Evolutionary conservation across 805 yeast genomes (phyloP).

Genomic region (Pichia sporocuriosa): DNA sequence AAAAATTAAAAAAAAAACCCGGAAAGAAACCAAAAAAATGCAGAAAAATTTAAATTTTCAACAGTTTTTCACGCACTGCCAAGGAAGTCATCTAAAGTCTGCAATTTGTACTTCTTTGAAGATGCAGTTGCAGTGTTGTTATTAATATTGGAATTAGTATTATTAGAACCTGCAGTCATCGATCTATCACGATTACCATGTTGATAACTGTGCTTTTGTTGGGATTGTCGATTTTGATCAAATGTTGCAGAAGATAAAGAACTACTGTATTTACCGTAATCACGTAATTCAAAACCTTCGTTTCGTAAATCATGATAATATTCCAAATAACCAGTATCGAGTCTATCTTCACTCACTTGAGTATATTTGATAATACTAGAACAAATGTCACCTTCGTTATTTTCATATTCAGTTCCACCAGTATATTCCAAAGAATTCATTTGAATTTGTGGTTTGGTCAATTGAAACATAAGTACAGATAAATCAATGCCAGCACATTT

Average conservation of each 20-base stretch:
- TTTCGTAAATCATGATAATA: conserved; percentile 25
- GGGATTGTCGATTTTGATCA: not conserved
- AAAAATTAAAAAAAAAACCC: too few relatives aligned
- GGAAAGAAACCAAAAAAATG: not conserved
- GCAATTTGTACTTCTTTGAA: conserved; percentile 51
- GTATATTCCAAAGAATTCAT: too few relatives aligned
- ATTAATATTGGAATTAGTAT: too few relatives aligned
- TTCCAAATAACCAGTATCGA: conserved; percentile 21
- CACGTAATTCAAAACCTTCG: conserved; percentile 33
- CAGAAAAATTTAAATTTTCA: not conserved
- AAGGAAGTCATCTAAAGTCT: conserved; percentile 83
- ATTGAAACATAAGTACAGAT: conserved; percentile 26
- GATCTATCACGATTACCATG: too few relatives aligned
- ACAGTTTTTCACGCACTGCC: not conserved
- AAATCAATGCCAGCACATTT: conserved; percentile 26
- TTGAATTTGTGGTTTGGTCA: conserved; percentile 21
- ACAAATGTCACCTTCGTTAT: not conserved
- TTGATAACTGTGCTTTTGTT: not conserved
- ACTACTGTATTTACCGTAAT: conserved; percentile 30
- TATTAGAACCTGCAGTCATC: too few relatives aligned
- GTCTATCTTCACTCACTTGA: not conserved
- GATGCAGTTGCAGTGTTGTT: too few relatives aligned
- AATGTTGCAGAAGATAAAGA: conserved; percentile 15
- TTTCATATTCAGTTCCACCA: not conserved
- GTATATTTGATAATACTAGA: not conserved